phyloP scores from a whole-genome alignment of 2,329 filamentous ascomycete species.

The Neofusicoccum parvum region DNA sequence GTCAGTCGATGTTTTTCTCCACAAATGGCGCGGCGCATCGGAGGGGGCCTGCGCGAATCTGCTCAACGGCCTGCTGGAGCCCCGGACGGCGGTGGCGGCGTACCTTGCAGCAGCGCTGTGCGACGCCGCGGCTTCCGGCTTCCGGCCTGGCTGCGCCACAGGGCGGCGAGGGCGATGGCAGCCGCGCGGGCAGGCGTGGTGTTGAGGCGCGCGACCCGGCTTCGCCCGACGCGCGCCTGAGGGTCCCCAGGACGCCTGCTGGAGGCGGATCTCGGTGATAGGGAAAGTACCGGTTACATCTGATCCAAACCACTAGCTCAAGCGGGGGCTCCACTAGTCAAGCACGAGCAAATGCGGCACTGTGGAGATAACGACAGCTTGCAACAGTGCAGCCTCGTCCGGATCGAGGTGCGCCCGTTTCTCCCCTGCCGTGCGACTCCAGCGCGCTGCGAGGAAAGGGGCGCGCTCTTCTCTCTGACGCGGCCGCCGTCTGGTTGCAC shows the following conservation, averaged over 20 bases:
- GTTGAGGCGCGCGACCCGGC: constrained; percentile 17
- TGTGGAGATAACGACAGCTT: constrained; percentile 20
- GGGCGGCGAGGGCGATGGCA: neutral
- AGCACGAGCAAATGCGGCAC: constrained; percentile 21
- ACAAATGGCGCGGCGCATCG: constrained; percentile 13
- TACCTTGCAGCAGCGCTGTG: constrained; percentile 6
- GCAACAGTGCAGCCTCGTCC: constrained; percentile 17
- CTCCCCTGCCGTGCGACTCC: constrained; percentile 17
- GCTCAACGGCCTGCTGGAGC: constrained; percentile 8
- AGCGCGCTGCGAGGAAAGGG: neutral
- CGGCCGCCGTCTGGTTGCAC: neutral
- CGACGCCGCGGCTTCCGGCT: constrained; percentile 5
- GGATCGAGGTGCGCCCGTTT: constrained; percentile 17
- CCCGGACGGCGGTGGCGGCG: neutral
- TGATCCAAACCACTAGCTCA: constrained; percentile 12
- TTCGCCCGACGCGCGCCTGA: neutral
- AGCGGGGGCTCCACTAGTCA: constrained; percentile 20
- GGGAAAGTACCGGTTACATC: constrained; percentile 15
- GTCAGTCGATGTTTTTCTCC: constrained; percentile 17
- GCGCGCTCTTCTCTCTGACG: neutral
- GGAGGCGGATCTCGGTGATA: constrained; percentile 15
- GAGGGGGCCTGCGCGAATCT: constrained; percentile 7
- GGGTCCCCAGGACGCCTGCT: neutral
- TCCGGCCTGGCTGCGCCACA: constrained; percentile 11
- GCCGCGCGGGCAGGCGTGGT: neutral